Conservation (phyloP, 2,329 filamentous ascomycete species). For the Fusarium sp. region DNA sequence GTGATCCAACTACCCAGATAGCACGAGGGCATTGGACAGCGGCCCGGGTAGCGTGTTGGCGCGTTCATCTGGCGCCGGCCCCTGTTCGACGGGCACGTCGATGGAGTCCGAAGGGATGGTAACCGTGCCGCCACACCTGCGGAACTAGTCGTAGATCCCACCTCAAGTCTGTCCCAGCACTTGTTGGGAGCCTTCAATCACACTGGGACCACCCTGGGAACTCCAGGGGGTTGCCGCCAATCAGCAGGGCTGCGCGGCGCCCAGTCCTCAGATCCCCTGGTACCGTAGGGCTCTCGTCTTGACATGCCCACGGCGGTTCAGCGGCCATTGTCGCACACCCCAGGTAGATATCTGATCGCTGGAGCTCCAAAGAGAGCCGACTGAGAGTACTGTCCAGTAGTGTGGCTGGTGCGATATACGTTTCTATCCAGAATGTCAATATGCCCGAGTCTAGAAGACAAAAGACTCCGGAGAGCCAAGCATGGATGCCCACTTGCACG, state of each 20-base stretch:
- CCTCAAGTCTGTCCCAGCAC: constrained; percentile 18
- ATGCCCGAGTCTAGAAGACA: background rate
- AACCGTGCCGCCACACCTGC: constrained; percentile 32
- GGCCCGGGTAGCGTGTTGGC: constrained; percentile 4
- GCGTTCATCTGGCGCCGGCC: constrained; percentile 9
- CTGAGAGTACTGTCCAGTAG: background rate
- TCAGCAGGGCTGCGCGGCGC: background rate
- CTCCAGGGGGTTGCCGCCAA: constrained; percentile 16
- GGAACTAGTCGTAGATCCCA: constrained; percentile 35
- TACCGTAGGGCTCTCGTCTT: background rate
- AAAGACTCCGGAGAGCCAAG: background rate
- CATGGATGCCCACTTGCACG: background rate
- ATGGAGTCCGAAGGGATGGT: constrained; percentile 40
- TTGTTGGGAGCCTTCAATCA: constrained; percentile 10
- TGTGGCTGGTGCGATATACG: background rate
- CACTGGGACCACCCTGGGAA: constrained; percentile 7
- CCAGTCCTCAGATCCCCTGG: background rate
- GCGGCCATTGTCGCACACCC: background rate
- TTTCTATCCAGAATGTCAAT: background rate
- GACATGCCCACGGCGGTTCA: background rate
- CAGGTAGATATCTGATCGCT: background rate
- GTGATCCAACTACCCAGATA: background rate
- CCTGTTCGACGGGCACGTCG: constrained; percentile 13
- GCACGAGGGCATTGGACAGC: background rate
- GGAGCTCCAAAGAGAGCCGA: background rate